Base-by-base conservation (phyloP, 2,329 filamentous ascomycete species). In the Arthrobotrys musiformis region DNA sequence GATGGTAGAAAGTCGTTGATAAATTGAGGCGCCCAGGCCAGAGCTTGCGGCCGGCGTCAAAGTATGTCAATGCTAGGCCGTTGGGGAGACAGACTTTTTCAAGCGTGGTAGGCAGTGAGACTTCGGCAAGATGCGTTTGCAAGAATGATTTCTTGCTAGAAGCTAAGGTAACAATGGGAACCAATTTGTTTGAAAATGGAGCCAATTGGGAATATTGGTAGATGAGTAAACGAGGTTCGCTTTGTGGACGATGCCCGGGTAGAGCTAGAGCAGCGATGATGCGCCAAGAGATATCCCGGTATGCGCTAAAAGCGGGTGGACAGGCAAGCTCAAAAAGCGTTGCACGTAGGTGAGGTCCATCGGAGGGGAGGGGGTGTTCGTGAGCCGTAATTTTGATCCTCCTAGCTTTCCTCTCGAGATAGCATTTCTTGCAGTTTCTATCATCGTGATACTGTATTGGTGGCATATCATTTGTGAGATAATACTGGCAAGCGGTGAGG, bases 61-160 rank as follows among this genome's bases (percentile, higher is more conserved):
- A 88, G 70, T 89, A 88, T 0, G 80, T 79, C 46, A 87, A 84
- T 0, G 81, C 83, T 8, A 88, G 75, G 0, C 85, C 86, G 60
- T 86, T 86, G 0, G 84, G 84, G 1, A 86, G 82, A 62, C 85
- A 85, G 0, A 90, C 82, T 1, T 84, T 81, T 5, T 82, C 81
- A n/a, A 84, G 79, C 0, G 81, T 78, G 0, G 85, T 83, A 0
- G 86, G 85, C 42, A 89, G 84, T 0, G 58, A 44, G 30, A 83
- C 83, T 0, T 60, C 80, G 0, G 81, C 81, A 73, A 87, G 89
- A 78, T 90, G 88, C 0, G 87, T 86, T 0, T 81, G 79, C 0
- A 85, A 70, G 46, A 85, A 84, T 0, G 86, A 85, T 67, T 88
- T 88, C 2, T 81, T 85, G 1, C 80, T 81, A 0, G 86, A 88